Evolutionary conservation across 805 yeast species (phyloP), one percentile per base, ranked within the genome.

Genomic region (Kodamaea sagamina): DNA sequence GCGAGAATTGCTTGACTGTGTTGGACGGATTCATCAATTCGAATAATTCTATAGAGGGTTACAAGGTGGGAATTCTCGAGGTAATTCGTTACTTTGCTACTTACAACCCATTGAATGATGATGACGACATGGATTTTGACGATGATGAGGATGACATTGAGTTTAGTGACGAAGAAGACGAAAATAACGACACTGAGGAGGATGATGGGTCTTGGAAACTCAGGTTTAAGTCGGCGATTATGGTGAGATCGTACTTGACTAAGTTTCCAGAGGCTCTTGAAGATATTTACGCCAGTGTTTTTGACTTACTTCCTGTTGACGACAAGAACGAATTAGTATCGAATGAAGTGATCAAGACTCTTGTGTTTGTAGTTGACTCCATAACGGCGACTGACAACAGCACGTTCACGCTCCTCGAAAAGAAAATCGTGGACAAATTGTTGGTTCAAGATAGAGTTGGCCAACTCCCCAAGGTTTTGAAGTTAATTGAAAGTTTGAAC

Each of bases 201-300:
- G 71, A 70, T 41, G 72, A 68, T 6, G 62, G 68, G 6, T 74
- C 84, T 1, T 82, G 90, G 85, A 82, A 78, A 49, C 61, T 86
- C 13, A 67, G 93, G 46, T 65, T 77, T 32, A 74, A 73, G 41
- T 63, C 86, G 0, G 68, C 78, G 5, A 63, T 62, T 22, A 53
- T 81, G 25, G 53, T 75, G 6, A 58, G 69, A 12, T 54, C 71
- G 0, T 44, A 77, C 10, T 61, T 75, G n/a, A 54, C 53, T 2
- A 49, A 55, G 1, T 67, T 64, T 40, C 78, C 82, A 2, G 41
- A 47, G 1, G 43, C 57, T 1, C 52, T 79, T 12, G 59, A 69
- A 4, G 32, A 50, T 2, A 46, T 77, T 6, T 72, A 70, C 43
- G 44, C 56, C 2, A 32, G 43, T 1, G 55, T 66, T 9, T 63